Evolutionary conservation across 495 filamentous ascomycete species (phyloP), one percentile per base, ranked within the genome.

Genomic region (Rhypophila decipiens): DNA sequence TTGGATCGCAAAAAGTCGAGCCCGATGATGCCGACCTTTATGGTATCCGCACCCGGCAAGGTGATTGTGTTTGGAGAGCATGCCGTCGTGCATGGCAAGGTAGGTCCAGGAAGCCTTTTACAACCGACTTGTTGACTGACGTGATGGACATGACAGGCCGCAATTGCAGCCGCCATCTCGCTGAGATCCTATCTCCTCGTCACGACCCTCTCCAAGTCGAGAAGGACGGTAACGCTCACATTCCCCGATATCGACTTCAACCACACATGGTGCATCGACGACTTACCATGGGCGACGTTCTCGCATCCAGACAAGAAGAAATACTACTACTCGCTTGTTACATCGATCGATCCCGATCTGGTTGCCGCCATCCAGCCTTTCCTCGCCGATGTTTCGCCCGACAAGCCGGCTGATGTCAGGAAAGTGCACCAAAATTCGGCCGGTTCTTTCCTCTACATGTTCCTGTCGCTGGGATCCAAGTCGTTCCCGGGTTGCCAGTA

Each of bases 11-110:
- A 76, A 38, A 63, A 74, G 37, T 78, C 75, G n/a, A 73, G 63
- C 22, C 75, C 76, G 9, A 78, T 80, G 76, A 72, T 90, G 70
- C 90, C 91, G 4, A 71, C 90, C 37, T 98, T 97, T 54, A 95
- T 97, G 86, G 90, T 96, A 46, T 97, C 93, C 5, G 90, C 93
- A 12, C 93, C 93, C 11, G 93, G 90, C 24, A 98, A 98, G 66
- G 91, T 95, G 57, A 97, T 98, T 61, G 87, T 96, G 15, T 96
- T 86, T 66, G 93, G 93, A 44, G 93, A 98, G 63, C 93, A 98
- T 71, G 87, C 93, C 10, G 93, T 96, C 2, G 93, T 98, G 9
- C 79, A 98, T 59, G 93, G 93, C 60, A 96, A 95, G 75, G 83
- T 85, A 58, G 47, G 57, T 45, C 15, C 13, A 5, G 19, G 3